Percentiles rank a stretch among this genome's conserved stretches.
phyloP scores from a whole-genome alignment of 768 basidiomycete species.

The Leccinum subgranulosum region DNA sequence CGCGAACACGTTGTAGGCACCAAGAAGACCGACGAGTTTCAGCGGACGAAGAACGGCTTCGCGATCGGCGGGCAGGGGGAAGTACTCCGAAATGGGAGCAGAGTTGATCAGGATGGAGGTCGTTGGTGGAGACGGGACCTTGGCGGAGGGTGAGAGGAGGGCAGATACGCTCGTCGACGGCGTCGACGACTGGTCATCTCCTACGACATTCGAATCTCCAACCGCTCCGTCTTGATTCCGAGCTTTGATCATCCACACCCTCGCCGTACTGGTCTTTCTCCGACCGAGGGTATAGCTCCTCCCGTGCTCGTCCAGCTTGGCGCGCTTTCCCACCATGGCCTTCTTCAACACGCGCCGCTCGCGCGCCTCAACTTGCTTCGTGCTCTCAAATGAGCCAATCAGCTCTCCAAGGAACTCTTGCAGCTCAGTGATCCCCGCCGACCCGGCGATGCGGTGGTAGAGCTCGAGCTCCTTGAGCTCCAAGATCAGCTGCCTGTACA shows the following conservation, averaged over 20 bases:
- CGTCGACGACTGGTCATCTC: neutral
- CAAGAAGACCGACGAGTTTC: slow-evolving; percentile 77
- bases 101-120: slow-evolving; percentile 84
- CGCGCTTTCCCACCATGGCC: slow-evolving; percentile 47
- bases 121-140: slow-evolving; percentile 39
- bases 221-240: slow-evolving; percentile 33
- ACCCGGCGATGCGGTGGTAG: slow-evolving; percentile 35
- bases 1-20: slow-evolving; percentile 77
- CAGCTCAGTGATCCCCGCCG: slow-evolving; percentile 40
- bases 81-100: slow-evolving; percentile 74
- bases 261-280: slow-evolving; percentile 86
- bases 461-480: slow-evolving; percentile 69
- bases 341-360: slow-evolving; percentile 26
- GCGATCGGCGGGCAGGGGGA: slow-evolving; percentile 70
- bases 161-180: slow-evolving; percentile 11
- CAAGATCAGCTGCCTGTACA: slow-evolving; percentile 61
- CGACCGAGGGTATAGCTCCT: slow-evolving; percentile 83
- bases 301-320: slow-evolving; percentile 69
- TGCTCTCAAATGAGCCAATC: slow-evolving; percentile 63
- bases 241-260: slow-evolving; percentile 89
- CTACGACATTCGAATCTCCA: slow-evolving; percentile 3
- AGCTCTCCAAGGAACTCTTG: slow-evolving; percentile 59
- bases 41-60: slow-evolving; percentile 82
- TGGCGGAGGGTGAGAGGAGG: slow-evolving; percentile 17
- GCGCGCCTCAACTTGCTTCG: slow-evolving; percentile 48